phyloP scores from a whole-genome alignment of 768 basidiomycete genomes.

The Suillus alpinus region DNA sequence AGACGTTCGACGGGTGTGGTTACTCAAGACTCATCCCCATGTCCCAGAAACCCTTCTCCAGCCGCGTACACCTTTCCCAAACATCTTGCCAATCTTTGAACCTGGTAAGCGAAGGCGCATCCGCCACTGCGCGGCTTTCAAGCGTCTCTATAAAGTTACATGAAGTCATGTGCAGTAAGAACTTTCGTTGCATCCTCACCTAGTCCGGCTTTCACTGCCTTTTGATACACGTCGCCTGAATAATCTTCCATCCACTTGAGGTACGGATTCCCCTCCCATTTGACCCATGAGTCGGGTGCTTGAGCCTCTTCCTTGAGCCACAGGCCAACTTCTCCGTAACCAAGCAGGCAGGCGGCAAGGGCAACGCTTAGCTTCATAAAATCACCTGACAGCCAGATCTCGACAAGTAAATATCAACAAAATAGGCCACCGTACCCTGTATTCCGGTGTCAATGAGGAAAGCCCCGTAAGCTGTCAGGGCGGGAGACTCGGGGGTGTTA shows the following conservation, averaged over 20 bases:
- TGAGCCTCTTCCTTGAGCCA: constrained; percentile 66
- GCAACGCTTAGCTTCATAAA: constrained; percentile 72
- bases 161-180: constrained; percentile 2
- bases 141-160: constrained; percentile 53
- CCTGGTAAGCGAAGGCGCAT: constrained; percentile 60
- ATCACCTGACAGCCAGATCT: constrained; percentile 48
- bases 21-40: constrained; percentile 41
- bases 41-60: constrained; percentile 91
- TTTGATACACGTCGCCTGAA: constrained; percentile 64
- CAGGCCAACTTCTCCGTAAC: constrained; percentile 90
- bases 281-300: constrained; percentile 47
- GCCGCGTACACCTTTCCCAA: constrained; percentile 70
- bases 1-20: neutral
- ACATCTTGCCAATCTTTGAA: constrained; percentile 66
- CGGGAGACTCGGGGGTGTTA: constrained; percentile 58
- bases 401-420: neutral
- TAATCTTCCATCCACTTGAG: constrained; percentile 79
- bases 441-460: constrained; percentile 80
- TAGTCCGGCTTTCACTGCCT: constrained; percentile 69
- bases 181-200: constrained; percentile 44
- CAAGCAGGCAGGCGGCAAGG: constrained; percentile 80
- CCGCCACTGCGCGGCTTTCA: constrained; percentile 57
- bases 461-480: constrained; percentile 83
- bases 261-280: constrained; percentile 71
- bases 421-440: constrained; percentile 42